These are phyloP conservation scores for Camelina laxa DNA, from an alignment of 345 rosid species.

Conservation along the genomic window DNA sequence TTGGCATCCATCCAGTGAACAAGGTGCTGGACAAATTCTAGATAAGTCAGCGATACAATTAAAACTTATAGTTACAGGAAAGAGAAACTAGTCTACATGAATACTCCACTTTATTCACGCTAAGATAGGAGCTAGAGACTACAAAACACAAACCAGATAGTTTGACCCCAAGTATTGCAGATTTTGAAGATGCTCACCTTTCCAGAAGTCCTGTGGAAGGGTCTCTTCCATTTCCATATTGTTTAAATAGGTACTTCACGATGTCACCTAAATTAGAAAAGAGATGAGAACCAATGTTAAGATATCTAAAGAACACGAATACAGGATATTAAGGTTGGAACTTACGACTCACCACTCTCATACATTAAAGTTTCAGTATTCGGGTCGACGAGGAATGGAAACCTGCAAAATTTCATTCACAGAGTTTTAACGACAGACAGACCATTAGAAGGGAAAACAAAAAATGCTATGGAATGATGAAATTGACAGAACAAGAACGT, in stretches of 20 bases:
- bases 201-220: slow-evolving; percentile 72
- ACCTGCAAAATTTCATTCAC: slow-evolving; percentile 52
- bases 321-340: background rate
- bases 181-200: slow-evolving; percentile 53
- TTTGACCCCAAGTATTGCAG: background rate
- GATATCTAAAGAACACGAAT: slow-evolving; percentile 23
- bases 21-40: slow-evolving; percentile 58
- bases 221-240: slow-evolving; percentile 68
- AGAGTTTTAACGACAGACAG: background rate
- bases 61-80: background rate
- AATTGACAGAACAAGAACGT: slow-evolving; percentile 17
- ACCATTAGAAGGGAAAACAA: slow-evolving; percentile 5
- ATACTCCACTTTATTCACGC: background rate
- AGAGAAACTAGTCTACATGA: background rate
- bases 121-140: background rate
- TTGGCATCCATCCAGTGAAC: slow-evolving; percentile 90
- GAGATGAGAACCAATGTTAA: slow-evolving; percentile 13
- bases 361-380: slow-evolving; percentile 69
- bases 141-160: background rate
- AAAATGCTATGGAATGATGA: background rate
- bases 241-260: slow-evolving; percentile 72
- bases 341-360: slow-evolving; percentile 71
- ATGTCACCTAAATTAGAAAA: slow-evolving; percentile 60
- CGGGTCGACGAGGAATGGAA: slow-evolving; percentile 79
- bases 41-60: slow-evolving; percentile 20